phyloP scores from a whole-genome alignment of 2,329 filamentous ascomycete genomes.

The Penicillium capsulatum region DNA sequence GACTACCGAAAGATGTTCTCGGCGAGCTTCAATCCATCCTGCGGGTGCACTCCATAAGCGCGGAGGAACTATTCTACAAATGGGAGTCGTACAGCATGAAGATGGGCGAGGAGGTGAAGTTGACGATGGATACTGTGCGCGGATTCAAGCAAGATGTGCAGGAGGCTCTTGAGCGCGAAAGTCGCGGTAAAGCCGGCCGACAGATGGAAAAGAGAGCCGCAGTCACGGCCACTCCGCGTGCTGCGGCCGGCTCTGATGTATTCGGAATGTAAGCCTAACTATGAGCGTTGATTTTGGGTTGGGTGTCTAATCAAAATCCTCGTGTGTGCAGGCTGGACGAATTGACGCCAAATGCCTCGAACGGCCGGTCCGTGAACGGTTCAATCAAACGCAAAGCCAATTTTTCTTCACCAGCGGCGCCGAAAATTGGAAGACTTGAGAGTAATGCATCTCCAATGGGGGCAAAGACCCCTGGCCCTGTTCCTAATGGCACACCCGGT shows the following conservation, averaged over 20 bases:
- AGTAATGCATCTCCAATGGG: slow-evolving; percentile 50
- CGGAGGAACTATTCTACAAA: slow-evolving; percentile 92
- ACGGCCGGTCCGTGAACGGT: slow-evolving; percentile 36
- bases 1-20: slow-evolving; percentile 71
- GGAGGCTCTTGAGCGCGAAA: slow-evolving; percentile 74
- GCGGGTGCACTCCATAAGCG: slow-evolving; percentile 72
- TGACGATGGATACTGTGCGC: slow-evolving; percentile 66
- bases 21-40: slow-evolving; percentile 81
- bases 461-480: slow-evolving; percentile 35
- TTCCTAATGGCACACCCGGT: slow-evolving; percentile 31
- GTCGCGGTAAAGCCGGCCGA: slow-evolving; percentile 58
- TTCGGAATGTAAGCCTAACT: slow-evolving; percentile 66
- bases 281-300: no score
- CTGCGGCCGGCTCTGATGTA: slow-evolving; percentile 61
- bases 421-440: slow-evolving; percentile 43
- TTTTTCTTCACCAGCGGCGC: slow-evolving; percentile 45
- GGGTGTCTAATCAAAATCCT: slow-evolving; percentile 2
- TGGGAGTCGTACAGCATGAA: slow-evolving; percentile 98
- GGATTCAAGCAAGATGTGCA: slow-evolving; percentile 84
- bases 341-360: slow-evolving; percentile 61
- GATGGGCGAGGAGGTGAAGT: slow-evolving; percentile 76
- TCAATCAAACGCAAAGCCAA: slow-evolving; percentile 53
- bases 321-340: slow-evolving; percentile 57
- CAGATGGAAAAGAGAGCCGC: slow-evolving; percentile 60
- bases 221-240: slow-evolving; percentile 57